Evolutionary conservation across 1,284 basidiomycete genomes (phyloP), one percentile per base, ranked within the genome.

Genomic region (Moniliophthora roreri): DNA sequence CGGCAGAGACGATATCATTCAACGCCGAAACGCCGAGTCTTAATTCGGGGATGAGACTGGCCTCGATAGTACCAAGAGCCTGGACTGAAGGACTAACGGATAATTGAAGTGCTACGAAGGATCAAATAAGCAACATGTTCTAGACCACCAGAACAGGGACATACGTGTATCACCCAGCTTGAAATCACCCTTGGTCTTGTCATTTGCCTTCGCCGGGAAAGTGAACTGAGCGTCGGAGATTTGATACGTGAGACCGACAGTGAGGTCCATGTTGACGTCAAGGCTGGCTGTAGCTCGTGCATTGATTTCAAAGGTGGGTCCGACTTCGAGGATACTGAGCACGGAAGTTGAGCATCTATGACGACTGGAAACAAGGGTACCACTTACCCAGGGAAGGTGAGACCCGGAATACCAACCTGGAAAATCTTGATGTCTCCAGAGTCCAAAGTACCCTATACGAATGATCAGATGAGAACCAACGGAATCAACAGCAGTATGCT

Each of bases 41-140:
- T 48, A 82, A 52, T 6, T 67, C 69, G 1, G 81, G 81, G 50
- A 79, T 80, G 44, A 82, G 63, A 60, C 82, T 78, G 3, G 75
- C 78, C 21, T 66, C 62, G 35, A 82, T 54, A 3, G 66, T 69
- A 5, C 75, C 79, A 0, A 66, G 71, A 10, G 74, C 69, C 6
- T 62, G 64, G 35, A 73, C 67, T 23, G 64, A 68, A 1, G 77
- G 75, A 51, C 62, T 69, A 26, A 71, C 72, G 11, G 73, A 71
- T 35, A 81, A 67, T 54, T 69, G 66, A 23, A 81, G 57, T 11
- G 74, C 78, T 76, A 55, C 46, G 48, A 48, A 56, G 46, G 38
- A 10, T 28, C 4, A 16, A 18, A 18, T 38, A 15, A 26, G 24
- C 5, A 38, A 32, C 15, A 16, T 53, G 20, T 51, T 18, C 46